phyloP scores from a whole-genome alignment of 1,139 yeast species.

The Saccharomyces hybrid region DNA sequence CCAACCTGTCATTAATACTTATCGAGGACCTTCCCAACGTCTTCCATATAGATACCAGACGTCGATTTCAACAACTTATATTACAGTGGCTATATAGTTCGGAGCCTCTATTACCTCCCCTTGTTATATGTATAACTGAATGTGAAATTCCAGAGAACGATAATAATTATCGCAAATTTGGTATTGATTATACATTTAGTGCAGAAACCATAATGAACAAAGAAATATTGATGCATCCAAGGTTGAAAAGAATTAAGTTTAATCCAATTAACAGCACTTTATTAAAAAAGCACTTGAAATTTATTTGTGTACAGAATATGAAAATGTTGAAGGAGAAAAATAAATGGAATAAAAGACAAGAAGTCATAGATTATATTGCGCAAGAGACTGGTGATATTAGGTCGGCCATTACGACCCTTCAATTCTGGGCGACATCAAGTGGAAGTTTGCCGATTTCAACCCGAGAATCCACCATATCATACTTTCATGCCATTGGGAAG shows the following conservation, averaged over 20 bases:
- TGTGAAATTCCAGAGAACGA: slow-evolving; percentile 29
- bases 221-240: slow-evolving; percentile 36
- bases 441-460: neutral
- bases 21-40: slow-evolving; percentile 85
- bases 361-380: slow-evolving; percentile 39
- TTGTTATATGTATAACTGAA: slow-evolving; percentile 73
- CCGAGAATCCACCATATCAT: slow-evolving; percentile 45
- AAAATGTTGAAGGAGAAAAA: slow-evolving; percentile 33
- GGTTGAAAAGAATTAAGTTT: slow-evolving; percentile 50
- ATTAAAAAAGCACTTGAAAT: slow-evolving; percentile 46
- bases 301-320: slow-evolving; percentile 38
- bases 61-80: slow-evolving; percentile 47
- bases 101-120: slow-evolving; percentile 48
- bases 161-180: slow-evolving; percentile 13
- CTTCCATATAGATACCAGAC: slow-evolving; percentile 53
- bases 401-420: slow-evolving; percentile 59
- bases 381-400: slow-evolving; percentile 62
- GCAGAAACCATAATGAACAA: slow-evolving; percentile 60
- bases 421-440: slow-evolving; percentile 48
- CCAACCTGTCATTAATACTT: slow-evolving; percentile 45
- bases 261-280: slow-evolving; percentile 66
- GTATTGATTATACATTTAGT: slow-evolving; percentile 48
- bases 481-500: slow-evolving; percentile 68
- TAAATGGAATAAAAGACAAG: slow-evolving; percentile 29
- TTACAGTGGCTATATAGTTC: slow-evolving; percentile 48